Base-by-base conservation (phyloP, 2,329 filamentous ascomycete species). In the Cladophialophora immunda region DNA sequence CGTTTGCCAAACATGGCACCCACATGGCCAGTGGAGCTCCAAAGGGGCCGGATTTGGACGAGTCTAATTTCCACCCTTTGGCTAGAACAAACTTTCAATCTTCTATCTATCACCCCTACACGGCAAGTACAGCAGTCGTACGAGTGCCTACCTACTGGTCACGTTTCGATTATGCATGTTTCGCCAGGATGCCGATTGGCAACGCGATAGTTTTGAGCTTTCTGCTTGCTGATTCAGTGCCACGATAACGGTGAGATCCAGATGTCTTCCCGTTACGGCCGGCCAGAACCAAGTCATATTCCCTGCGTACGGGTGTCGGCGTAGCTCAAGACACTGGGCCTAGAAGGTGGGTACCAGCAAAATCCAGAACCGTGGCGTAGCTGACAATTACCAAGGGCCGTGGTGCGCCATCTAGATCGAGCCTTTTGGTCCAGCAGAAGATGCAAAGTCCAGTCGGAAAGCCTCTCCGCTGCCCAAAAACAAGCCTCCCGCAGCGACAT, bases 41-140 rank as follows among this genome's bases (percentile, higher is more conserved):
- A 50, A 50, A 34, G 17, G 41, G 57, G 41, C 57, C 57, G 57
- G 38, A 41, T 41, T 41, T 2, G 38, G 38, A 41, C 38, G 38
- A 15, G 38, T 4, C 38, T 19, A 41, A 41, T 41, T 41, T 41
- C 38, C 38, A 41, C 38, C 38, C 17, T 41, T 41, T 19, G 4
- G 15, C 38, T 41, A 41, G 38, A 41, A 41, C 38, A 41, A 41
- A 41, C 38, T 11, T 41, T n/a, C 15, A 17, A 41, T 41, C 38
- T 2, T 41, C n/a, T 41, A 6, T 41, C n/a, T 41, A 17, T 34
- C 32, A 34, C 32, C 32, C 32, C 32, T 34, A 34, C 32, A 34
- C n/a, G n/a, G n/a, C n/a, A n/a, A n/a, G n/a, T n/a, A n/a, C n/a
- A n/a, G n/a, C n/a, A n/a, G n/a, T n/a, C n/a, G n/a, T n/a, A n/a